A percentile compares a stretch with the other conserved stretches of the same genome.
phyloP scores from a whole-genome alignment of 768 basidiomycete genomes.

The Botryobasidium botryosum region DNA sequence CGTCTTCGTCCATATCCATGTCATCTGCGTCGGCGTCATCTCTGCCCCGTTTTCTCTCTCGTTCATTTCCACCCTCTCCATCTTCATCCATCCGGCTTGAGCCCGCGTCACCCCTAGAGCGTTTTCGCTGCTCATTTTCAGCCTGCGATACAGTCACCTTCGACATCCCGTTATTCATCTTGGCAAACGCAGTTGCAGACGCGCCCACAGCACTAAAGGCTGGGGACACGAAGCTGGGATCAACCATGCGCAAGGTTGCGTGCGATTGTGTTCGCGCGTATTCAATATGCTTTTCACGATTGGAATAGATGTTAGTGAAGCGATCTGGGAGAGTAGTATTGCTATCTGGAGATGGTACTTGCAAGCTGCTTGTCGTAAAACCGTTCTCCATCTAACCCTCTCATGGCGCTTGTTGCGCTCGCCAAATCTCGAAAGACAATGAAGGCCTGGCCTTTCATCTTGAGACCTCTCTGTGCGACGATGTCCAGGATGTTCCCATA shows the following conservation, averaged over 20 bases:
- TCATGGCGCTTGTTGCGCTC: slow-evolving; percentile 79
- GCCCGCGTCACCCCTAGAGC: slow-evolving; percentile 41
- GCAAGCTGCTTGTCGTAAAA: slow-evolving; percentile 91
- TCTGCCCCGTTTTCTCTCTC: slow-evolving; percentile 63
- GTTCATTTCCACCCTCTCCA: slow-evolving; percentile 32
- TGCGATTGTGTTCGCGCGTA: slow-evolving; percentile 85
- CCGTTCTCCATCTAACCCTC: slow-evolving; percentile 80
- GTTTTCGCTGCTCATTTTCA: slow-evolving; percentile 40
- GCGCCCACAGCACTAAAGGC: slow-evolving; percentile 14
- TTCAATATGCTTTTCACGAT: slow-evolving; percentile 49
- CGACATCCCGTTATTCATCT: slow-evolving; percentile 22
- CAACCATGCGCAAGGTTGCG: slow-evolving; percentile 62
- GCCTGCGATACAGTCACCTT: slow-evolving; percentile 25
- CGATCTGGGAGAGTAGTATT: slow-evolving; percentile 10
- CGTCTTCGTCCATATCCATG: slow-evolving; percentile 89
- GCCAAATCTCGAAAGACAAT: slow-evolving; percentile 88
- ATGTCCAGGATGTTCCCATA: slow-evolving; percentile 91
- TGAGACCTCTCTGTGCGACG: slow-evolving; percentile 68
- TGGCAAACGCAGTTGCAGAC: slow-evolving; percentile 24
- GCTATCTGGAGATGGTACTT: slow-evolving; percentile 22
- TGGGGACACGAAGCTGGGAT: slow-evolving; percentile 66
- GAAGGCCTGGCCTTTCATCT: slow-evolving; percentile 90
- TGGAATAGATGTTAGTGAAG: slow-evolving; percentile 1
- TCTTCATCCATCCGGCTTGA: too few relatives aligned
- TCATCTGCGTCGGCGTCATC: slow-evolving; percentile 63